phyloP scores from a whole-genome alignment of 2,329 filamentous ascomycete genomes.

The Claviceps spartinae region DNA sequence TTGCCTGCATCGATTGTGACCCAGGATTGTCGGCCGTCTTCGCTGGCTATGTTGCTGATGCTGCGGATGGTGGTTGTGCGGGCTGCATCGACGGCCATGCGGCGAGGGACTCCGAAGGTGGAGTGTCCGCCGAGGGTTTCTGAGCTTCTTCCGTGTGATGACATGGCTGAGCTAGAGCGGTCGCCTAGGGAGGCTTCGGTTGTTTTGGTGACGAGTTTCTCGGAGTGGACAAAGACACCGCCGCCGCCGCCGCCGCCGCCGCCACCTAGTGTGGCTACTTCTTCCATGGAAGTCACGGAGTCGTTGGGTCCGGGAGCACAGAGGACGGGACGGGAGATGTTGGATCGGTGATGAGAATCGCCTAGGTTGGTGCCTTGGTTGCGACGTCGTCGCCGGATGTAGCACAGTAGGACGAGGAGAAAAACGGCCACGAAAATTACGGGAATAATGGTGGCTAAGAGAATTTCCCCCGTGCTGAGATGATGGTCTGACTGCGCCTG shows the following conservation, averaged over 20 bases:
- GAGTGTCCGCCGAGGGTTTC: slow-evolving; percentile 14
- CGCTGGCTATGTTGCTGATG: slow-evolving; percentile 10
- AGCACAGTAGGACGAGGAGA: slow-evolving; percentile 20
- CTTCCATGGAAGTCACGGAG: slow-evolving; percentile 12
- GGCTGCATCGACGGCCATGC: slow-evolving; percentile 13
- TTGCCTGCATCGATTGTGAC: slow-evolving; percentile 19
- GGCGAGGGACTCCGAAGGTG: slow-evolving; percentile 13
- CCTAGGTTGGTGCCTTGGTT: slow-evolving; percentile 16
- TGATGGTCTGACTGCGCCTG: slow-evolving; percentile 11
- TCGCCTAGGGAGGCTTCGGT: slow-evolving; percentile 13
- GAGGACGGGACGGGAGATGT: slow-evolving; percentile 20
- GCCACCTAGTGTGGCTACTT: slow-evolving; percentile 11
- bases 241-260: not conserved
- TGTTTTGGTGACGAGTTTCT: slow-evolving; percentile 9
- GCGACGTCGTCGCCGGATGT: slow-evolving; percentile 19
- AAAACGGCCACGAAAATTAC: slow-evolving; percentile 22
- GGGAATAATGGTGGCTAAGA: slow-evolving; percentile 32
- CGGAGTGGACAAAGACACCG: slow-evolving; percentile 4
- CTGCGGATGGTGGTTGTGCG: slow-evolving; percentile 11
- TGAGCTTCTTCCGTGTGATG: slow-evolving; percentile 13
- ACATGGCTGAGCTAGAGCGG: slow-evolving; percentile 10
- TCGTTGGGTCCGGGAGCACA: slow-evolving; percentile 16
- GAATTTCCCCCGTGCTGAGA: slow-evolving; percentile 20
- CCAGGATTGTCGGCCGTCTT: slow-evolving; percentile 20
- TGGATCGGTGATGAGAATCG: slow-evolving; percentile 18